Conservation (phyloP, 108 stramenopile species). For the Cylindrotheca closterium region DNA sequence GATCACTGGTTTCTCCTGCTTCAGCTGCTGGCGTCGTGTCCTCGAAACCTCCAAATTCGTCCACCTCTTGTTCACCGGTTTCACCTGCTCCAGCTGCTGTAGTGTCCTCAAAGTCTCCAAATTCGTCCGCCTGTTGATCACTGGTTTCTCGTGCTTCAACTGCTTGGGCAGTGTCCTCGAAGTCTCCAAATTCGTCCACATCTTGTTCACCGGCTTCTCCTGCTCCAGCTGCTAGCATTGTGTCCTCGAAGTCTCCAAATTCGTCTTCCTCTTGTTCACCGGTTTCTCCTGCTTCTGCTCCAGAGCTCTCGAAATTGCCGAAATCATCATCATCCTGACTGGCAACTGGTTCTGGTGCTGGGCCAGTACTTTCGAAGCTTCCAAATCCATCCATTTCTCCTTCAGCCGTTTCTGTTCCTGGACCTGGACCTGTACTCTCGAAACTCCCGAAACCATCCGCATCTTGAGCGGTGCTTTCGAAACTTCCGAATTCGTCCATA, state of each 20-base stretch:
- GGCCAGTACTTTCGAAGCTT: neutral
- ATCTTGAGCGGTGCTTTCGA: neutral
- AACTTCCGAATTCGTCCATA: too few relatives aligned
- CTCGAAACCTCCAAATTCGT: conserved; percentile 25
- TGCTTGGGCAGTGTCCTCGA: conserved; percentile 10
- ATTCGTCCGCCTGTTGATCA: too few relatives aligned
- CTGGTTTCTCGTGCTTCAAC: neutral
- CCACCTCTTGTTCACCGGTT: conserved; percentile 1
- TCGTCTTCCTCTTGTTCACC: neutral
- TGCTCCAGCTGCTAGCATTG: neutral
- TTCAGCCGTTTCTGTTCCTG: too few relatives aligned
- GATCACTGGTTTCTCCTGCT: too few relatives aligned
- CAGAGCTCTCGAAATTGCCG: conserved; percentile 1
- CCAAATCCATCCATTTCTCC: neutral
- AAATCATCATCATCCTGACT: conserved; percentile 6
- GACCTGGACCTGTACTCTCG: conserved; percentile 1
- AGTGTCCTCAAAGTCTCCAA: conserved; percentile 25
- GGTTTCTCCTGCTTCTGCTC: neutral
- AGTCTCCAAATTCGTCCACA: conserved; percentile 30
- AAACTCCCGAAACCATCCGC: conserved; percentile 24
- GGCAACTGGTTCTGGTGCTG: neutral
- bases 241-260: conserved; percentile 9
- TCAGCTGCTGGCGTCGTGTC: neutral
- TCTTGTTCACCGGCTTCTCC: neutral
- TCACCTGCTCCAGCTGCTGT: neutral